These are phyloP conservation scores for Ascochyta fabae DNA, from an alignment of 2,329 filamentous ascomycete species.

Conservation along the genomic window DNA sequence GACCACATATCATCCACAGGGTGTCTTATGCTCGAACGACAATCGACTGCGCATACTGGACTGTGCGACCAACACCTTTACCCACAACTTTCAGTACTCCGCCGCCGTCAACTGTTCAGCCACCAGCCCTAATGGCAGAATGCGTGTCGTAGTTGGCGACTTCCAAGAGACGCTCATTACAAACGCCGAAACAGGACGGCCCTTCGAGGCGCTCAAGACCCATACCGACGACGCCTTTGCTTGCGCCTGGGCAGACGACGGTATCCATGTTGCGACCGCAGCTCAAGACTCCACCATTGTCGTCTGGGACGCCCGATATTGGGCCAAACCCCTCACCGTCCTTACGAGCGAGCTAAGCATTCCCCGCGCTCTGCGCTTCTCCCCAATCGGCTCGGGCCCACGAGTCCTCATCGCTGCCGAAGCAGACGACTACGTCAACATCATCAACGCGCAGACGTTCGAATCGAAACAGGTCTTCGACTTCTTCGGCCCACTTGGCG, in stretches of 20 bases:
- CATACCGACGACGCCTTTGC: conserved; percentile 77
- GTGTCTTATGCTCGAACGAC: conserved; percentile 66
- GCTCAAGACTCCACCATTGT: conserved; percentile 76
- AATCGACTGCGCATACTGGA: conserved; percentile 61
- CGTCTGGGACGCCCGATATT: conserved; percentile 78
- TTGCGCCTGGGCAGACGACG: conserved; percentile 80
- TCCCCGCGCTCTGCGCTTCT: conserved; percentile 73
- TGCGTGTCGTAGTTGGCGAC: conserved; percentile 78
- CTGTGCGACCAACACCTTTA: conserved; percentile 63
- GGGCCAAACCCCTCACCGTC: conserved; percentile 62
- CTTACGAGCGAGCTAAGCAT: conserved; percentile 72
- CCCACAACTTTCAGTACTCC: conserved; percentile 62
- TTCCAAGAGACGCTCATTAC: conserved; percentile 69
- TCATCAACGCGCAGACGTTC: conserved; percentile 72
- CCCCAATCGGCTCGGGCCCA: conserved; percentile 71
- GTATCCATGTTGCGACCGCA: conserved; percentile 76
- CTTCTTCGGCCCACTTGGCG: conserved; percentile 77
- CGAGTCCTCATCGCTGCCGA: conserved; percentile 75
- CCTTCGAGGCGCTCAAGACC: conserved; percentile 64
- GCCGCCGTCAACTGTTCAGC: conserved; percentile 76
- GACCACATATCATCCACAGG: conserved; percentile 55
- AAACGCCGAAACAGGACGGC: conserved; percentile 69
- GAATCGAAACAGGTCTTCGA: conserved; percentile 72
- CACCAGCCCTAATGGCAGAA: conserved; percentile 72
- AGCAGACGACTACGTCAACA: conserved; percentile 74